Conservation (phyloP, 768 basidiomycete genomes). For the Termitomyces sp. region DNA sequence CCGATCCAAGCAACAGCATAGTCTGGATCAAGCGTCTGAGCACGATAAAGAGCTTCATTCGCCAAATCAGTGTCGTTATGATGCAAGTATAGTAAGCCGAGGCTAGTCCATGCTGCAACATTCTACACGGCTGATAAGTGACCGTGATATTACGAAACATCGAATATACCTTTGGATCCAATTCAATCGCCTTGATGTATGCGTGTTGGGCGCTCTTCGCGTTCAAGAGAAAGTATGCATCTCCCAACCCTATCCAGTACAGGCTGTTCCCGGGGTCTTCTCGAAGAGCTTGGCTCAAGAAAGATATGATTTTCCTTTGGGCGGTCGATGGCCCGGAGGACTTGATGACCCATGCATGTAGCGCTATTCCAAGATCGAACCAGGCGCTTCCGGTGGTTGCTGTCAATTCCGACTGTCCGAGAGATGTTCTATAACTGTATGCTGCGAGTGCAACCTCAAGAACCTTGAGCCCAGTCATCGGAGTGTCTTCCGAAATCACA, state of each 20-base stretch:
- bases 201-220: constrained; percentile 85
- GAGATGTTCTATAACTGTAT: constrained; percentile 56
- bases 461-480: constrained; percentile 28
- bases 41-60: constrained; percentile 78
- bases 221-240: constrained; percentile 59
- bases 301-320: constrained; percentile 40
- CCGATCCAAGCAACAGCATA: constrained; percentile 88
- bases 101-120: constrained; percentile 75
- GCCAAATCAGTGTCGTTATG: constrained; percentile 79
- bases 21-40: constrained; percentile 91
- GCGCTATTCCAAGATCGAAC: constrained; percentile 67
- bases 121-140: constrained; percentile 37
- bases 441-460: constrained; percentile 51
- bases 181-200: constrained; percentile 83
- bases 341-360: constrained; percentile 44
- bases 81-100: constrained; percentile 83
- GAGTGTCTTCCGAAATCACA: constrained; percentile 15
- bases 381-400: constrained; percentile 50
- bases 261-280: constrained; percentile 64
- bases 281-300: constrained; percentile 67
- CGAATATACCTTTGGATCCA: constrained; percentile 69
- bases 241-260: constrained; percentile 84
- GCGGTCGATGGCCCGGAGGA: constrained; percentile 23
- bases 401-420: constrained; percentile 47
- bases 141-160: constrained; percentile 1